Evolutionary conservation across 306 rosid genomes (phyloP), one percentile per base, ranked within the genome.

Genomic region (Sesbania bispinosa): DNA sequence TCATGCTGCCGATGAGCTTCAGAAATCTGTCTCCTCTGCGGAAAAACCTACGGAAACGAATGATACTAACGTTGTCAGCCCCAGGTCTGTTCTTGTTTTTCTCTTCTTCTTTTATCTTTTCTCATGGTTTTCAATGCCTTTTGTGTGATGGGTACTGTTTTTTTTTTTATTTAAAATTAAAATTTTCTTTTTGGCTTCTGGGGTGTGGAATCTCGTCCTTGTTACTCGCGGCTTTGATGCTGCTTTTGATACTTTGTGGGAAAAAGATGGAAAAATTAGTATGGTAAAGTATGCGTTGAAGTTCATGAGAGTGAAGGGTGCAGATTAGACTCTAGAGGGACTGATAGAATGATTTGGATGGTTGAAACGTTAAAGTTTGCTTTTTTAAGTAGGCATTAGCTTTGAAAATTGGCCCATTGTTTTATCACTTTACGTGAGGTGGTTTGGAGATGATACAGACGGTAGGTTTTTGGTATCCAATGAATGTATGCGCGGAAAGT

Each of bases 41-140:
- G 98, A 89, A 21, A 78, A 74, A 23, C 84, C 68, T 9, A 58
- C 71, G 19, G 97, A 88, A 45, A 77, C 71, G 2, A 85, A 75
- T 73, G 82, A 83, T 24, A n/a, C 66, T 32, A 83, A 79, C 33
- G 86, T 62, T 65, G 75, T 74, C 21, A 81, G 88, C 70, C 89
- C 89, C 61, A 85, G 96, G 99, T 94, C 27, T 62, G 71, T 38
- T 46, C 36, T 5, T 1, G 14, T 18, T n/a, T 15, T 16, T 14
- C 4, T 42, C 9, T 18, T 10, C 3, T 18, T 1, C 13, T 5
- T 62, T 59, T 16, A n/a, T n/a, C n/a, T 16, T 4, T 2, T 29
- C 18, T 61, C 27, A 21, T 48, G 19, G 16, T 15, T 26, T 47
- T 71, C 29, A 7, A 62, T 50, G 14, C 60, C 18, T 23, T 76